Conservation (phyloP, 1,284 basidiomycete genomes). For the Takashimella tepidaria region DNA sequence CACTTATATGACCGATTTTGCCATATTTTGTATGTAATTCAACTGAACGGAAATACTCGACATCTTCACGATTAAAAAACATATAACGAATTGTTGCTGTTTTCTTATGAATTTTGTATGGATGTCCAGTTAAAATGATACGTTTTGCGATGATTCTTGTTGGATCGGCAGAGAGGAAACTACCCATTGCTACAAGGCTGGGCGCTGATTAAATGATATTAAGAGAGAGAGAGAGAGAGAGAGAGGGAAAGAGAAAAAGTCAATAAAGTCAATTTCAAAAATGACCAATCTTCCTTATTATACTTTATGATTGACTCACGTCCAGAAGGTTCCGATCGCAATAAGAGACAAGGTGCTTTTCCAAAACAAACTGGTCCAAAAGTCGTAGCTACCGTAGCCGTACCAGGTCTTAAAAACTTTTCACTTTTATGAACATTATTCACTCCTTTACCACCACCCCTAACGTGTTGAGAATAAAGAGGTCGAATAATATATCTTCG, state of each 20-base stretch:
- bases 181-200: constrained; percentile 83
- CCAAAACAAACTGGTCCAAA: constrained; percentile 90
- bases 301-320: neutral
- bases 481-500: constrained; percentile 79
- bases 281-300: too few relatives aligned
- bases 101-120: constrained; percentile 96
- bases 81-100: constrained; percentile 97
- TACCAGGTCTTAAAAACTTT: constrained; percentile 78
- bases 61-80: constrained; percentile 94
- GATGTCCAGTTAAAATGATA: constrained; percentile 88
- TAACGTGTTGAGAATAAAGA: constrained; percentile 85
- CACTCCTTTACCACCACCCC: constrained; percentile 78
- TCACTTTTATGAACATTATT: constrained; percentile 99
- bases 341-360: constrained; percentile 67
- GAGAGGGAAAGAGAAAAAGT: too few relatives aligned
- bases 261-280: too few relatives aligned
- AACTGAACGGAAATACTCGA: constrained; percentile 88
- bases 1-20: constrained; percentile 82
- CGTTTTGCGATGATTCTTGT: constrained; percentile 89
- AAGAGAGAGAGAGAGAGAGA: too few relatives aligned
- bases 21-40: constrained; percentile 92
- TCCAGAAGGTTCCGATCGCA: constrained; percentile 34
- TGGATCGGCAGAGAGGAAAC: constrained; percentile 81
- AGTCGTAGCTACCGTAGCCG: constrained; percentile 73
- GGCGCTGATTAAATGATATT: constrained; percentile 56